Conservation (phyloP, 371 early-diverging fungal genomes). For the Smittium mucronatum region DNA sequence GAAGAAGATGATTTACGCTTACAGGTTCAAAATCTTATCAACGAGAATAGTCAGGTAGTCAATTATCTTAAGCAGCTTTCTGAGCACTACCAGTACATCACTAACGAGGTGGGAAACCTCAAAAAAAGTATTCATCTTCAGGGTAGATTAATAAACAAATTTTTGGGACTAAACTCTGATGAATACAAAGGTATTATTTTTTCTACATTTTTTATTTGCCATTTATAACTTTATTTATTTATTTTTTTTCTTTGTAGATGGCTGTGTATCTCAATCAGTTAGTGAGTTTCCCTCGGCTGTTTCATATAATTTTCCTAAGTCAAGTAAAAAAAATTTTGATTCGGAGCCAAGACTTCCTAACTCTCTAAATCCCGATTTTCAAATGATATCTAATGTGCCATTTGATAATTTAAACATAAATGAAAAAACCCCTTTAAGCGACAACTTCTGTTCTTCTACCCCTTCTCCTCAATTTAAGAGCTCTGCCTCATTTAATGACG, state of each 20-base stretch:
- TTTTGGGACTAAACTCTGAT: neutral
- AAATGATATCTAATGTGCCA: too few relatives aligned
- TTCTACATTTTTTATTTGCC: neutral
- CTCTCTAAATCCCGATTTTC: too few relatives aligned
- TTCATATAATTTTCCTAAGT: too few relatives aligned
- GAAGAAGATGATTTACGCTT: constrained; percentile 28
- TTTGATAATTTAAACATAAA: too few relatives aligned
- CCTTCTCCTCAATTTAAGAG: too few relatives aligned
- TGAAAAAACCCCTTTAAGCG: too few relatives aligned
- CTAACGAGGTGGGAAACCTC: constrained; percentile 41
- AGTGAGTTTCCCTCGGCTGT: too few relatives aligned
- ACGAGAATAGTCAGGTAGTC: constrained; percentile 32
- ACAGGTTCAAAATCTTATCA: constrained; percentile 29
- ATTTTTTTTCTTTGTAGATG: neutral
- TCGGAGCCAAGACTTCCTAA: too few relatives aligned
- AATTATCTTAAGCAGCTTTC: constrained; percentile 36
- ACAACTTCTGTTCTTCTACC: too few relatives aligned
- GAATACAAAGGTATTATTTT: neutral
- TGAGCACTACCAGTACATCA: constrained; percentile 40
- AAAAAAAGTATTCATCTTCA: constrained; percentile 46
- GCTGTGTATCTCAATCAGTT: neutral
- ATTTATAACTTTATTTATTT: neutral
- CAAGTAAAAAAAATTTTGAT: too few relatives aligned
- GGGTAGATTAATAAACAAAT: constrained; percentile 36
- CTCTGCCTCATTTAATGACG: too few relatives aligned